phyloP scores from a whole-genome alignment of 495 filamentous ascomycete genomes.

The Xylaria longipes region DNA sequence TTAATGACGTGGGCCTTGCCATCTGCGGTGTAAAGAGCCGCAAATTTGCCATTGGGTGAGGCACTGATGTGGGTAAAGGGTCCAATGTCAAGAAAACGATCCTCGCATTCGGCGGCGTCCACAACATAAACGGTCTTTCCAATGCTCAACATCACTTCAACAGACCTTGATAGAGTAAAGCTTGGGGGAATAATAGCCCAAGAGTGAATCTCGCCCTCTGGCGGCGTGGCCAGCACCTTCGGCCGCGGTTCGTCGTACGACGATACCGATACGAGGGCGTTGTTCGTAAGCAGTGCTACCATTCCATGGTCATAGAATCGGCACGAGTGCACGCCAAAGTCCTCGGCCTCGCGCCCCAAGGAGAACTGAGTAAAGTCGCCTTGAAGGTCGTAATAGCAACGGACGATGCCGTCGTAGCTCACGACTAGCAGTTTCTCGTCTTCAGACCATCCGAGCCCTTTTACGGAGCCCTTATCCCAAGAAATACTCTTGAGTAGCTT shows the following conservation, averaged over 20 bases:
- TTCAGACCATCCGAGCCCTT: constrained; percentile 94
- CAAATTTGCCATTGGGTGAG: constrained; percentile 88
- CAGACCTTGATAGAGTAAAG: constrained; percentile 89
- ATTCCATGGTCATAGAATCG: constrained; percentile 91
- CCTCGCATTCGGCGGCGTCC: constrained; percentile 87
- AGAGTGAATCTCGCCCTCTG: constrained; percentile 79
- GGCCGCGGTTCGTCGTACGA: constrained; percentile 91
- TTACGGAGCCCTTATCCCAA: constrained; percentile 92
- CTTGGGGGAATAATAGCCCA: constrained; percentile 91
- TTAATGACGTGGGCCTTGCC: constrained; percentile 93
- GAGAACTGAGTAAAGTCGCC: constrained; percentile 95
- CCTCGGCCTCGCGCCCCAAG: constrained; percentile 88
- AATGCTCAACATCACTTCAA: constrained; percentile 90
- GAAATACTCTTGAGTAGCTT: constrained; percentile 71
- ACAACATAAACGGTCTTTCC: constrained; percentile 83
- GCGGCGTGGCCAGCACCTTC: constrained; percentile 77
- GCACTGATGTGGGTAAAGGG: constrained; percentile 90
- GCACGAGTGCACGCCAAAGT: constrained; percentile 83
- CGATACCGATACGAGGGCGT: constrained; percentile 83
- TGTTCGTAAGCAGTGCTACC: constrained; percentile 91
- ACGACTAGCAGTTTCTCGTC: constrained; percentile 92
- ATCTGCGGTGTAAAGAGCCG: constrained; percentile 82
- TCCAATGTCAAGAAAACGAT: constrained; percentile 86
- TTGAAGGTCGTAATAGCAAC: constrained; percentile 90
- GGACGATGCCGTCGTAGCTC: constrained; percentile 86